A percentile compares a stretch with the other conserved stretches of the same genome.
Conservation (phyloP, 2,329 filamentous ascomycete genomes). For the Chrysoporthe puriensis region DNA sequence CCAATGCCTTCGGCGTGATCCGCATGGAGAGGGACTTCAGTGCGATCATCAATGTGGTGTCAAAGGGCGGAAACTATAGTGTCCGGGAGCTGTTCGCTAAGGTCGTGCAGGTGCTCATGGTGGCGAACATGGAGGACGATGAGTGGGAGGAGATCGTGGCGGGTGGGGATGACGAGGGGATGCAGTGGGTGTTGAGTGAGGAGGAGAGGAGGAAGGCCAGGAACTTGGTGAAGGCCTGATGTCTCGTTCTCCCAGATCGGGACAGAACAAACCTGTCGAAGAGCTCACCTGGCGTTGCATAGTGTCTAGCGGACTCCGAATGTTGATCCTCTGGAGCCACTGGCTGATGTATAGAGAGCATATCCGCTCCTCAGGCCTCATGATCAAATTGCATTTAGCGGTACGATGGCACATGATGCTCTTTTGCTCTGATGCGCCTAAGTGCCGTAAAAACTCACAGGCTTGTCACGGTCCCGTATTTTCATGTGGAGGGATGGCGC, state of each 20-base stretch:
- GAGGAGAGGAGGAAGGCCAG: conserved; percentile 77
- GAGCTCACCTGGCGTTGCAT: background rate
- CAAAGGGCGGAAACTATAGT: conserved; percentile 74
- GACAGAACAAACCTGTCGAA: background rate
- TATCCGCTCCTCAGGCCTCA: background rate
- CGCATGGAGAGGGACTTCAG: conserved; percentile 83
- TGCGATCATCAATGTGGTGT: conserved; percentile 70
- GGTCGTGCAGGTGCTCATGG: conserved; percentile 79
- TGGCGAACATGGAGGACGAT: conserved; percentile 93
- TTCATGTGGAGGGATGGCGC: background rate
- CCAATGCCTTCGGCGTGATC: conserved; percentile 81
- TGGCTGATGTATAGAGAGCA: background rate
- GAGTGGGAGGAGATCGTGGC: conserved; percentile 80
- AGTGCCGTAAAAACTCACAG: background rate
- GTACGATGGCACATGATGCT: background rate
- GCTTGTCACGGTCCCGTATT: background rate
- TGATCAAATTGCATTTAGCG: background rate
- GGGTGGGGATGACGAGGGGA: conserved; percentile 61
- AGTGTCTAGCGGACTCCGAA: background rate
- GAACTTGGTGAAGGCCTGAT: conserved; percentile 59
- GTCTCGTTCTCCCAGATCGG: background rate
- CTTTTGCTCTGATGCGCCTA: background rate
- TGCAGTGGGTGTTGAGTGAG: conserved; percentile 71
- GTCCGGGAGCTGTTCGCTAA: conserved; percentile 77
- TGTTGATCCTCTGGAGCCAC: background rate